phyloP scores from a whole-genome alignment of 352 stramenopile species.

The Aphanomyces euteiches region DNA sequence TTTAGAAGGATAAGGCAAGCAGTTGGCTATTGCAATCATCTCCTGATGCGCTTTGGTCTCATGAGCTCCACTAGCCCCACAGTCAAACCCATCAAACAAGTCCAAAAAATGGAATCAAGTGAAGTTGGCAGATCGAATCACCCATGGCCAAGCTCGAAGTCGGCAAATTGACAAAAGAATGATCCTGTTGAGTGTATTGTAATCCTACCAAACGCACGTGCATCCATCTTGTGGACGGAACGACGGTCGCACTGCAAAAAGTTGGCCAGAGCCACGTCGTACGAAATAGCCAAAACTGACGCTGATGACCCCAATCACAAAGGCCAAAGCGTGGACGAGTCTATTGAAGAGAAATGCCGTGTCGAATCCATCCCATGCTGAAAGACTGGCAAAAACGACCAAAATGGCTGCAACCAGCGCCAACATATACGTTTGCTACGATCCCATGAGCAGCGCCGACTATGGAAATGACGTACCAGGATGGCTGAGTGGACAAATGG shows the following conservation, averaged over 20 bases:
- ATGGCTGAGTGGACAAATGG: constrained; percentile 40
- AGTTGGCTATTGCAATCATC: too few species aligned
- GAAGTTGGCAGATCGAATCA: too few species aligned
- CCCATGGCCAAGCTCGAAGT: too few species aligned
- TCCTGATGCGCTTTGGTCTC: too few species aligned
- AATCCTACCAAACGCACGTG: constrained; percentile 28
- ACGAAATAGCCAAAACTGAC: constrained; percentile 57
- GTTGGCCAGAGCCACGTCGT: constrained; percentile 74
- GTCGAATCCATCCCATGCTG: constrained; percentile 23
- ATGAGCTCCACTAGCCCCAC: too few species aligned
- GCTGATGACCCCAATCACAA: constrained; percentile 46
- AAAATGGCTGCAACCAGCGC: constrained; percentile 52
- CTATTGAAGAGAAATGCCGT: constrained; percentile 52
- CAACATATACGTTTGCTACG: constrained; percentile 47
- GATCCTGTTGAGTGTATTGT: too few species aligned
- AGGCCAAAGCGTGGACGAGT: constrained; percentile 50
- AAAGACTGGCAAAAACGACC: constrained; percentile 47
- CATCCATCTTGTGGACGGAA: constrained; percentile 71
- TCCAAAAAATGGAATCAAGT: too few species aligned
- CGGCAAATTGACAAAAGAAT: too few species aligned
- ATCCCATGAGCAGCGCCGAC: neutral
- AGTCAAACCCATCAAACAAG: too few species aligned
- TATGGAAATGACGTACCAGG: neutral
- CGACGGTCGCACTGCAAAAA: constrained; percentile 58
- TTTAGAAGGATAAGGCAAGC: too few species aligned